Percentiles rank a stretch among this genome's conserved stretches.
Evolutionary conservation across 768 basidiomycete species (phyloP).

Genomic region (Lentinula lateritia): DNA sequence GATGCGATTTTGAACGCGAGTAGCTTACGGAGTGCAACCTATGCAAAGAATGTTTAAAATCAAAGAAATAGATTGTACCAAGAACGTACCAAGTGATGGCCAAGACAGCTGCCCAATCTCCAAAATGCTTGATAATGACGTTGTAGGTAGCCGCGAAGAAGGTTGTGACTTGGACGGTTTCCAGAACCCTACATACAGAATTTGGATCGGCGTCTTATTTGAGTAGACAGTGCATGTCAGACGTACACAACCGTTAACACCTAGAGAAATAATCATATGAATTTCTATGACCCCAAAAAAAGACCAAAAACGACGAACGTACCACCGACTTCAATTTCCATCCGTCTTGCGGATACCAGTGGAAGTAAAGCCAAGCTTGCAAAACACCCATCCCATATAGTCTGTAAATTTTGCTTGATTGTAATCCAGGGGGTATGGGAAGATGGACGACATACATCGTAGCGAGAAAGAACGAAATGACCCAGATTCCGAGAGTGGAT

Average conservation of each 20-base stretch:
- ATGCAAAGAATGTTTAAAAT: neutral
- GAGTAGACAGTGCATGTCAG: neutral
- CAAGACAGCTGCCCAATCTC: constrained; percentile 9
- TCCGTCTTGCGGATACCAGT: constrained; percentile 17
- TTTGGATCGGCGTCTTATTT: neutral
- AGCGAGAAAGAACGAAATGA: neutral
- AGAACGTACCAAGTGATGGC: constrained; percentile 12
- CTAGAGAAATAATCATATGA: neutral
- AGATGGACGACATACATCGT: neutral
- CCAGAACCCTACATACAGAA: constrained; percentile 9
- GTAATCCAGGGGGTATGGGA: neutral
- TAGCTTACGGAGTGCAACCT: neutral
- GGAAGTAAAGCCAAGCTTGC: constrained; percentile 18
- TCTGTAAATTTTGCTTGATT: neutral
- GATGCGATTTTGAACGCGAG: too few relatives aligned
- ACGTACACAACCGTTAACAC: neutral
- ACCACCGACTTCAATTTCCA: constrained; percentile 15
- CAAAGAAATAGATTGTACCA: too few relatives aligned
- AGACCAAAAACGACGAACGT: neutral
- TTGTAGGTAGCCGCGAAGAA: constrained; percentile 14
- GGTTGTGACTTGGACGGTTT: constrained; percentile 15
- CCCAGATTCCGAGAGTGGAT: neutral
- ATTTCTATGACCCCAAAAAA: neutral
- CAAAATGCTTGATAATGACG: constrained; percentile 17
- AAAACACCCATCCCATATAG: constrained; percentile 18